phyloP scores from a whole-genome alignment of 495 filamentous ascomycete species.

The Podospora comata region DNA sequence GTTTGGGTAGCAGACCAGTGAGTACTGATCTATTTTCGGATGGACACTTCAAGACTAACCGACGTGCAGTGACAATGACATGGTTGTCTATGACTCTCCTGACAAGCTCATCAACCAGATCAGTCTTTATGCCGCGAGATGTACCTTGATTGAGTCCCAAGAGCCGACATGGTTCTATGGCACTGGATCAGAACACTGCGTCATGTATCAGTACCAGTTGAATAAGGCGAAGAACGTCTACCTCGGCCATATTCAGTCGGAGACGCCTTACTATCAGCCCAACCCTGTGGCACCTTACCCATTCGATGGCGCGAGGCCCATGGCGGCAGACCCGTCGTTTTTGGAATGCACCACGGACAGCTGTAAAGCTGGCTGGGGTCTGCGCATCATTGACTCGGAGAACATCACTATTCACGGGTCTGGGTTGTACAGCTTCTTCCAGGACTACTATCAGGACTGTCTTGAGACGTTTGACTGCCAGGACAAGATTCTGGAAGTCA shows the following conservation, averaged over 20 bases:
- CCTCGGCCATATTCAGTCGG: slow-evolving; percentile 75
- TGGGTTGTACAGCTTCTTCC: slow-evolving; percentile 32
- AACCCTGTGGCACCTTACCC: slow-evolving; percentile 50
- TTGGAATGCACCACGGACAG: not conserved
- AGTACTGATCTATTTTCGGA: too few relatives aligned
- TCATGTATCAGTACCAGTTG: slow-evolving; percentile 79
- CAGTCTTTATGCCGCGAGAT: slow-evolving; percentile 74
- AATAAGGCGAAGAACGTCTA: slow-evolving; percentile 70
- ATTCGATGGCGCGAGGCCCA: slow-evolving; percentile 19
- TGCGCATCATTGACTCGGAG: slow-evolving; percentile 20
- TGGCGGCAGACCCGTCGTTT: too few relatives aligned
- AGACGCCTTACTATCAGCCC: slow-evolving; percentile 83
- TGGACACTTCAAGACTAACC: too few relatives aligned
- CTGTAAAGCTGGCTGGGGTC: slow-evolving; percentile 29
- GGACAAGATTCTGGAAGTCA: slow-evolving; percentile 30
- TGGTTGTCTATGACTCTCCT: slow-evolving; percentile 43
- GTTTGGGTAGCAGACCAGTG: slow-evolving; percentile 84
- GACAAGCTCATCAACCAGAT: slow-evolving; percentile 2
- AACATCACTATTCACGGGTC: slow-evolving; percentile 26
- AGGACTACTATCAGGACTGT: slow-evolving; percentile 65
- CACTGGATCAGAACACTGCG: slow-evolving; percentile 61
- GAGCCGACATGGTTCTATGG: slow-evolving; percentile 44
- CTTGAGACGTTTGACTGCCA: slow-evolving; percentile 70
- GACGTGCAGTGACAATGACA: slow-evolving; percentile 58
- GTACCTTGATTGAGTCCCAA: slow-evolving; percentile 64